Percentiles rank a stretch among this genome's conserved stretches.
phyloP scores from a whole-genome alignment of 2,329 filamentous ascomycete genomes.

The Thermothelomyces thermophilus region DNA sequence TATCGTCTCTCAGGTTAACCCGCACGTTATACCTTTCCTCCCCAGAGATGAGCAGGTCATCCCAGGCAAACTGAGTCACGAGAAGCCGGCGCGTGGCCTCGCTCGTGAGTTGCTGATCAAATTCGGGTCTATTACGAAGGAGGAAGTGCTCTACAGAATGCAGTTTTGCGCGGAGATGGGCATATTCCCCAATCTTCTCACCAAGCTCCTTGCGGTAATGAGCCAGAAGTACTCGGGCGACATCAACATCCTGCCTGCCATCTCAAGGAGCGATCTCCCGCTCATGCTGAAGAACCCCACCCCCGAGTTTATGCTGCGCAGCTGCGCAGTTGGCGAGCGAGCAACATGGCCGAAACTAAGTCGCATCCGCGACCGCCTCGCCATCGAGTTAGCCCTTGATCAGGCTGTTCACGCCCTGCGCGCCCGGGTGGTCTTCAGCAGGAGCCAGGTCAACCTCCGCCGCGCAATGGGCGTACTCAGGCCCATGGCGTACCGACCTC shows the following conservation, averaged over 20 bases:
- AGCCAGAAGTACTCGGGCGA: constrained; percentile 91
- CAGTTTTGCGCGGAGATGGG: constrained; percentile 75
- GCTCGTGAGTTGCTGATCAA: constrained; percentile 51
- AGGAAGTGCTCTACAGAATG: constrained; percentile 73
- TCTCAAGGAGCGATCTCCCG: constrained; percentile 66
- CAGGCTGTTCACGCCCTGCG: constrained; percentile 63
- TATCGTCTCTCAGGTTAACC: constrained; percentile 95
- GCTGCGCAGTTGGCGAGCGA: constrained; percentile 69
- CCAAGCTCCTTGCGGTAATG: constrained; percentile 72
- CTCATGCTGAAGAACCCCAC: constrained; percentile 78
- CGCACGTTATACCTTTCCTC: constrained; percentile 84
- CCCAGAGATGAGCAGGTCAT: constrained; percentile 59
- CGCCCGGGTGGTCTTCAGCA: constrained; percentile 62
- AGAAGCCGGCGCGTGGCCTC: constrained; percentile 9
- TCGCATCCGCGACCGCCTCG: constrained; percentile 77
- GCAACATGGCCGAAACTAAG: constrained; percentile 90
- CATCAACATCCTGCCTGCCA: constrained; percentile 84
- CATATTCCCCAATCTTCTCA: constrained; percentile 69
- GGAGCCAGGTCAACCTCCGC: constrained; percentile 55
- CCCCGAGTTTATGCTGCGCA: constrained; percentile 75
- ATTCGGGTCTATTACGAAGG: constrained; percentile 66
- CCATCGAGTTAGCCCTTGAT: constrained; percentile 81
- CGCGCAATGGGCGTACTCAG: constrained; percentile 22
- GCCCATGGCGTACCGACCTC: constrained; percentile 24
- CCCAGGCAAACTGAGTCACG: constrained; percentile 15